Percentiles rank a stretch among this genome's conserved stretches.
Conservation (phyloP, 345 rosid species). For the Syzygium jambos region DNA sequence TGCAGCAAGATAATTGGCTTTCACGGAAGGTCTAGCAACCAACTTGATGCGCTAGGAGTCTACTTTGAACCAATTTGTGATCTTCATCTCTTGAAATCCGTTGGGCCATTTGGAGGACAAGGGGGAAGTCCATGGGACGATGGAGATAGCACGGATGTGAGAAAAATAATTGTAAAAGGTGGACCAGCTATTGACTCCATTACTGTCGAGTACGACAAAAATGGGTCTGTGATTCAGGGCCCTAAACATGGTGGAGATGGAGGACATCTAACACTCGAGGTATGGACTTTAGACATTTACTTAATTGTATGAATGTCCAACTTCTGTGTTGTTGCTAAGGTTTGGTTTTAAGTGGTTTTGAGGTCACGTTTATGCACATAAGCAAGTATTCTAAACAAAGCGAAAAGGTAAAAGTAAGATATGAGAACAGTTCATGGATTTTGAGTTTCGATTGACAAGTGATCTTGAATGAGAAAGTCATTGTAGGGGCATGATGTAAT, state of each 20-base stretch:
- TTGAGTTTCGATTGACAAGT: no score
- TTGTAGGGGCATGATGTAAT: no score
- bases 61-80: background rate
- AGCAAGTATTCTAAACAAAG: no score
- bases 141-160: background rate
- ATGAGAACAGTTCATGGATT: no score
- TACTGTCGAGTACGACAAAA: background rate
- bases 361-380: no score
- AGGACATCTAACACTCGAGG: background rate
- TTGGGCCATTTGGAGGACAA: background rate
- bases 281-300: background rate
- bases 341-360: no score
- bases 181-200: background rate
- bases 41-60: background rate
- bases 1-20: no score
- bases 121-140: background rate
- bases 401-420: no score
- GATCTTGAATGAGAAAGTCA: no score
- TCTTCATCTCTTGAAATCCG: background rate
- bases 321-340: background rate
- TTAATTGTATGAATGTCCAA: background rate
- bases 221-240: background rate
- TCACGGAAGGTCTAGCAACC: background rate
- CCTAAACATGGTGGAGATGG: background rate
- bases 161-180: background rate